Evolutionary conservation across 2,329 filamentous ascomycete species (phyloP).

Genomic region (Ceratocystis ficicola): DNA sequence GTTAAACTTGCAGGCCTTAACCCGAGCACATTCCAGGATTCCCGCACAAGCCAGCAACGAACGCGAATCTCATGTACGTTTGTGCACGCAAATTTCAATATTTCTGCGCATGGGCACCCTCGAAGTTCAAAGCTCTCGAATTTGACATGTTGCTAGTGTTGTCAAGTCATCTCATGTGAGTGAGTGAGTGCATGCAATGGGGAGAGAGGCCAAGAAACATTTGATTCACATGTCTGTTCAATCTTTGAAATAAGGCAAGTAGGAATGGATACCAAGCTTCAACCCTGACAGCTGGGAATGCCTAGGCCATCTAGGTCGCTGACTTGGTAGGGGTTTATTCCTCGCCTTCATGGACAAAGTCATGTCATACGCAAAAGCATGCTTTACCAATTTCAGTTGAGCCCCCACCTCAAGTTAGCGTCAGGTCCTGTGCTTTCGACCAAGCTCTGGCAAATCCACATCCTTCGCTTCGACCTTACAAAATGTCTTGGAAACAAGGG

Average conservation of each 20-base stretch:
- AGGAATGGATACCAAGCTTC: neutral
- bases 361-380: neutral
- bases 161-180: neutral
- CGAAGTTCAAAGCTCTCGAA: neutral
- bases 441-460: neutral
- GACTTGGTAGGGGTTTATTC: neutral
- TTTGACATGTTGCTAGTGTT: neutral
- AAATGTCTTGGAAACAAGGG: neutral
- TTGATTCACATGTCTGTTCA: neutral
- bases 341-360: neutral
- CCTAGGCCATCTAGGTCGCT: neutral
- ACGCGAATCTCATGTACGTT: too few species aligned
- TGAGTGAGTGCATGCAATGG: neutral
- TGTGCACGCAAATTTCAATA: too few species aligned
- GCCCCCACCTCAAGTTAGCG: conserved; percentile 3
- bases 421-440: conserved; percentile 1
- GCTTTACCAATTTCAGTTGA: neutral
- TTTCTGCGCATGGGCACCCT: neutral
- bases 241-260: neutral
- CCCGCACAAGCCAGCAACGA: too few species aligned
- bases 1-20: too few species aligned
- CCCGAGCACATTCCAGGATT: too few species aligned
- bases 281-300: neutral
- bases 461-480: conserved; percentile 1
- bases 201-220: too few species aligned